Evolutionary conservation across 192 early-diverging fungal genomes (phyloP), one percentile per base, ranked within the genome.

Genomic region (Thoreauomyces humboldtii): DNA sequence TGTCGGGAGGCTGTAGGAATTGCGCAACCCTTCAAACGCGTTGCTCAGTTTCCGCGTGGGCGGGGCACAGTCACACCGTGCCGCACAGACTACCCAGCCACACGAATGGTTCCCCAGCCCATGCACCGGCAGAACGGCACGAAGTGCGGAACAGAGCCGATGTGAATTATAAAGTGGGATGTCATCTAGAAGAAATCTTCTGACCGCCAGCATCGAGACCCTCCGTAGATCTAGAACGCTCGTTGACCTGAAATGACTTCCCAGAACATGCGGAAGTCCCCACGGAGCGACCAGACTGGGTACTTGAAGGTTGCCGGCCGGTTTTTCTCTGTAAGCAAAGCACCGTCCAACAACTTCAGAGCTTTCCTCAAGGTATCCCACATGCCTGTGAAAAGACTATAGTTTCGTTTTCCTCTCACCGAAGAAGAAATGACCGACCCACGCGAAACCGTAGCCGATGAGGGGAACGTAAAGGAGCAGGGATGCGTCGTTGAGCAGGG

Each of bases 291-390:
- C 38, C 78, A 89, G 29, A 89, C 27, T 0, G 88, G 88, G 59
- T 86, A 86, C 61, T 69, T 80, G 71, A 89, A 89, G 0, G 88
- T 89, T 0, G 88, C 88, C 47, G 88, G 88, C 48, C 80, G 82
- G 75, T 84, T 87, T 53, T 69, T 72, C 47, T 79, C 76, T 62
- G 37, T 7, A 44, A 54, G 46, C 7, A 50, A 46, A 48, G 19
- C 12, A 36, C 2, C 46, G 1, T 41, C 38, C 38, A 9, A 41
- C 9, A 41, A 41, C 9, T n/a, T 12, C 9, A n/a, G 11, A n/a
- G n/a, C 38, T 41, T 41, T 41, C 38, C n/a, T n/a, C 11, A 12
- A 12, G 38, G 9, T 17, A 41, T 9, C 38, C 38, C 9, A 41
- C 17, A 12, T 41, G 9, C 17, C 17, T 41, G 9, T 41, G 9